phyloP scores from a whole-genome alignment of 345 rosid species.

The Lepidium didymum region DNA sequence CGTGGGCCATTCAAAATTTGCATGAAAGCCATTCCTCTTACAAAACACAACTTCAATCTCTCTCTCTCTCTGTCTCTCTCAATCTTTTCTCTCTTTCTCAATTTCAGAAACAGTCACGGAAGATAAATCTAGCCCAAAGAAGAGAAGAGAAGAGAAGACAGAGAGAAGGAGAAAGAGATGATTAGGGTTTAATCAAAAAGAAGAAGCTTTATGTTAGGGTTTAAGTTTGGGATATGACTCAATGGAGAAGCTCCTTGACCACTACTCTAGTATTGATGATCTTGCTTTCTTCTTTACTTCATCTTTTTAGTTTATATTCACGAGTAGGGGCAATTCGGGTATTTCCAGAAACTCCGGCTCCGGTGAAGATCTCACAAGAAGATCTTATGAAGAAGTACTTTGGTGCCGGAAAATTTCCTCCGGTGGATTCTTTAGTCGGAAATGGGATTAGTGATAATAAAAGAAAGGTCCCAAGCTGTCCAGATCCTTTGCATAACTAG shows the following conservation, averaged over 20 bases:
- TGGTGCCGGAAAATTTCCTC: constrained; percentile 24
- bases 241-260: constrained; percentile 23
- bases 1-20: constrained; percentile 33
- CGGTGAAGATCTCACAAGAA: background rate
- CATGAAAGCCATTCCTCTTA: constrained; percentile 27
- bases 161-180: background rate
- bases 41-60: constrained; percentile 19
- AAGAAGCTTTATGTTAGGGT: constrained; percentile 24
- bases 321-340: constrained; percentile 45
- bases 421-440: constrained; percentile 26
- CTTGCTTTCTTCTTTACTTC: constrained; percentile 20
- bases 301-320: constrained; percentile 3
- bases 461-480: constrained; percentile 81
- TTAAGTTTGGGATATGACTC: constrained; percentile 28
- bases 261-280: constrained; percentile 6
- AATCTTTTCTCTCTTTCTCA: background rate
- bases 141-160: background rate
- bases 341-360: constrained; percentile 22
- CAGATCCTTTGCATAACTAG: constrained; percentile 95
- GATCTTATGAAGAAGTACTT: constrained; percentile 37
- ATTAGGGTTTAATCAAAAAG: constrained; percentile 24
- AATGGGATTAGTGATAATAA: constrained; percentile 48
- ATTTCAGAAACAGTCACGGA: background rate
- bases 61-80: background rate
- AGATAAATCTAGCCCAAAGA: constrained; percentile 6